Evolutionary conservation across 169 alveolate genomes (phyloP), one percentile per base, ranked within the genome.

Genomic region (Babesia ovis): DNA sequence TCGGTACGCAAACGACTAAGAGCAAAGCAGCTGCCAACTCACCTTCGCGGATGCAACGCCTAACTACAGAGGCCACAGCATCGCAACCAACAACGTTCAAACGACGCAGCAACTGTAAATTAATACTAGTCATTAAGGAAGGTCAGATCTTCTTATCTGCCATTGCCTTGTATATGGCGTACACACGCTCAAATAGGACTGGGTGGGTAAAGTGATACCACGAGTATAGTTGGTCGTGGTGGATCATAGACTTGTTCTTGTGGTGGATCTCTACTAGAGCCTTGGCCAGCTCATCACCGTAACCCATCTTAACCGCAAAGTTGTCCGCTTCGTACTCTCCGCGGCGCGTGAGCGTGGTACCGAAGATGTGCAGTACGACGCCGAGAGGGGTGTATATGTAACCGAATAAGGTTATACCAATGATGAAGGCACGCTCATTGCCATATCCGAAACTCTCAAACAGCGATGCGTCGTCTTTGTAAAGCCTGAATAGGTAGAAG

Each of bases 171-270:
- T 84, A 89, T 48, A 89, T 84, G 50, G 92, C 91, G 51, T 83
- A 58, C 54, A 92, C 66, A 34, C 96, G 85, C 83, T 81, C 93
- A 66, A 88, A 76, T 31, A 93, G 58, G 9, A 94, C 88, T 3
- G 97, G 97, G 71, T 93, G 97, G 59, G 93, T 83, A 83, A 83
- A 91, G 84, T 94, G 90, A 83, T 86, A 90, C 93, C 94, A 91
- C 23, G 96, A 75, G 71, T 92, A 94, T 59, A 88, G 66, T 45
- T 77, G 85, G 58, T 71, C 83, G 39, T 75, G 80, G 34, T 64
- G 68, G 42, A 67, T 56, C 57, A 61, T 46, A 69, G 83, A 48
- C 54, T 71, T 58, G 60, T 41, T 43, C 45, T 74, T 51, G 56
- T 58, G 70, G 54, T 61, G 72, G 22, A 68, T 34, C 45, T 79